These are phyloP conservation scores for Bacterosira constricta DNA, from an alignment of 108 stramenopile genomes.

Conservation along the genomic window DNA sequence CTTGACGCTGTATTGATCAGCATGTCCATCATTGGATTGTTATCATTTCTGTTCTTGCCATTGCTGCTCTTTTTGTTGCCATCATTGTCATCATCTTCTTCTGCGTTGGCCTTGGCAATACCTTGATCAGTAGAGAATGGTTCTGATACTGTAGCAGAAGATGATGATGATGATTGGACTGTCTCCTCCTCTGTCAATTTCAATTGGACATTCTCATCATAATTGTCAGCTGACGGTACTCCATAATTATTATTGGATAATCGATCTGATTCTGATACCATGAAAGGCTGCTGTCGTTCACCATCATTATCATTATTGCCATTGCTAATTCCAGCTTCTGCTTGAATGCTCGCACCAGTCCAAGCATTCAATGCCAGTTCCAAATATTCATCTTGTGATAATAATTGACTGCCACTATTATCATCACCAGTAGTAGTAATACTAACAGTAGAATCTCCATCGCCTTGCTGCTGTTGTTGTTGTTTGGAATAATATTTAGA, in stretches of 20 bases:
- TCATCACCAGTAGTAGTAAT: too few relatives aligned
- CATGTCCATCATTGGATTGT: neutral
- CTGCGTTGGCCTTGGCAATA: too few relatives aligned
- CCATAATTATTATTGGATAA: neutral
- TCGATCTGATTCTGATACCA: too few relatives aligned
- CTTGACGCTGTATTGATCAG: neutral
- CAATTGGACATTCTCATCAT: too few relatives aligned
- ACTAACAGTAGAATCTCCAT: too few relatives aligned
- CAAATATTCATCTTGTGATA: neutral
- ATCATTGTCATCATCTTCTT: too few relatives aligned
- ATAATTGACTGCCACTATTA: too few relatives aligned
- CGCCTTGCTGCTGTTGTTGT: neutral
- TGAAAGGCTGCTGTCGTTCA: too few relatives aligned
- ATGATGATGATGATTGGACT: too few relatives aligned
- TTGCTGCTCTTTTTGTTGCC: neutral
- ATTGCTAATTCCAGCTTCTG: neutral
- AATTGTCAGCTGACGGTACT: too few relatives aligned
- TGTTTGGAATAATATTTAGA: neutral
- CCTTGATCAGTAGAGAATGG: too few relatives aligned
- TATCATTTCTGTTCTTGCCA: neutral
- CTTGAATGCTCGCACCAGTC: neutral
- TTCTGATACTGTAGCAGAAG: neutral
- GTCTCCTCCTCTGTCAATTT: too few relatives aligned
- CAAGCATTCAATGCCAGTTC: neutral
- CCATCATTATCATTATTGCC: neutral